Evolutionary conservation across 179 eudicot genomes (phyloP).

Genomic region (Dionaea muscipula): DNA sequence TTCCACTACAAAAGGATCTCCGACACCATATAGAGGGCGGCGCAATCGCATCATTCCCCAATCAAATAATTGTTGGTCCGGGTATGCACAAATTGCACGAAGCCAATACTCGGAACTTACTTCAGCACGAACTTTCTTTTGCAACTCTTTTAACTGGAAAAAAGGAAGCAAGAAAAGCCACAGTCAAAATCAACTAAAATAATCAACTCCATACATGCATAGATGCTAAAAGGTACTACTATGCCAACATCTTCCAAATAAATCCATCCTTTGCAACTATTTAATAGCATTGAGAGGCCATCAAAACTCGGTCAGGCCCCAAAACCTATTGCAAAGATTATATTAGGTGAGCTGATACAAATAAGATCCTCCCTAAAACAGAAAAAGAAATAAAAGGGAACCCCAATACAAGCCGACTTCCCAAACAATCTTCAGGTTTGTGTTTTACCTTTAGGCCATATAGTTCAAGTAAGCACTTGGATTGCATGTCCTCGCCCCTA

Average conservation of each 20-base stretch:
- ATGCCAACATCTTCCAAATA: neutral
- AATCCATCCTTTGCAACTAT: neutral
- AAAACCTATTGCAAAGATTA: too few relatives aligned
- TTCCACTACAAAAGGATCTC: slow-evolving; percentile 73
- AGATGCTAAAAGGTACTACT: too few relatives aligned
- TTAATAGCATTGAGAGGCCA: neutral
- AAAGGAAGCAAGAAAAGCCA: neutral
- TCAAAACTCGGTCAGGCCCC: neutral
- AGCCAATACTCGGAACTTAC: slow-evolving; percentile 90
- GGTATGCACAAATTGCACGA: slow-evolving; percentile 58
- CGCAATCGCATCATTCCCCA: slow-evolving; percentile 89
- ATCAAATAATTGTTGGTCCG: slow-evolving; percentile 79
- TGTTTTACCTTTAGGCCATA: slow-evolving; percentile 85
- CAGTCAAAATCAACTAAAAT: neutral
- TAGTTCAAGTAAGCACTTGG: slow-evolving; percentile 95
- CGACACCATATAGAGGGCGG: slow-evolving; percentile 72
- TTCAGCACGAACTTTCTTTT: slow-evolving; percentile 69
- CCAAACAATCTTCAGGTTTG: neutral
- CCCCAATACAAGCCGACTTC: too few relatives aligned
- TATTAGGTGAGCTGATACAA: too few relatives aligned
- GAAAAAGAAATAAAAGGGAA: too few relatives aligned
- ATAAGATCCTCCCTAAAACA: too few relatives aligned
- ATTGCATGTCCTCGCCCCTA: slow-evolving; percentile 91
- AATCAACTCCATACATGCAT: neutral
- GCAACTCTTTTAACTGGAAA: slow-evolving; percentile 69